A percentile compares a stretch with the other conserved stretches of the same genome.
phyloP scores from a whole-genome alignment of 83 land plant genomes.

The Picea mariana region DNA sequence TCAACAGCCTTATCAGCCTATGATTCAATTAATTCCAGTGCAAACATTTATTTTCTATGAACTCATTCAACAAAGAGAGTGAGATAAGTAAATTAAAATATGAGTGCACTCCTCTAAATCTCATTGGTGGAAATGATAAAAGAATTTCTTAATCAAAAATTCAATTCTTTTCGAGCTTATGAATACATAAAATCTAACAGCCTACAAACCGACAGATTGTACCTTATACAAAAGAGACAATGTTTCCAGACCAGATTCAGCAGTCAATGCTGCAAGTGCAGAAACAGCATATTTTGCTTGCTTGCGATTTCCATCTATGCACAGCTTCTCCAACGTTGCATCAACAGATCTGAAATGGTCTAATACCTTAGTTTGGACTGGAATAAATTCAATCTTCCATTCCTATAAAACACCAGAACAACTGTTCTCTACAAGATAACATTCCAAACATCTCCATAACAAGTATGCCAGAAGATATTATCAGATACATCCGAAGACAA shows the following conservation, averaged over 20 bases:
- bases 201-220: conserved; percentile 1
- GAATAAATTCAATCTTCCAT: background rate
- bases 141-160: conserved; percentile 1
- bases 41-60: background rate
- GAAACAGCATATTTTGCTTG: conserved; percentile 70
- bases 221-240: conserved; percentile 60
- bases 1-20: too few species aligned
- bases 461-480: background rate
- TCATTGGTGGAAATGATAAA: background rate
- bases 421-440: background rate
- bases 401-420: background rate
- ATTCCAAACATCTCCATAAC: background rate
- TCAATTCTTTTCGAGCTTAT: background rate
- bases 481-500: too few species aligned
- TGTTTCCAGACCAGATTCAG: conserved; percentile 25
- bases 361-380: background rate
- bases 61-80: background rate
- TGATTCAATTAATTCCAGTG: background rate
- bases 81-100: background rate
- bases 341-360: conserved; percentile 30
- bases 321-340: conserved; percentile 56
- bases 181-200: background rate
- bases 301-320: conserved; percentile 68
- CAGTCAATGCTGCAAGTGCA: conserved; percentile 60
- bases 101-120: too few species aligned